Evolutionary conservation across 306 rosid genomes (phyloP), one percentile per base, ranked within the genome.

Genomic region (Datisca glomerata): DNA sequence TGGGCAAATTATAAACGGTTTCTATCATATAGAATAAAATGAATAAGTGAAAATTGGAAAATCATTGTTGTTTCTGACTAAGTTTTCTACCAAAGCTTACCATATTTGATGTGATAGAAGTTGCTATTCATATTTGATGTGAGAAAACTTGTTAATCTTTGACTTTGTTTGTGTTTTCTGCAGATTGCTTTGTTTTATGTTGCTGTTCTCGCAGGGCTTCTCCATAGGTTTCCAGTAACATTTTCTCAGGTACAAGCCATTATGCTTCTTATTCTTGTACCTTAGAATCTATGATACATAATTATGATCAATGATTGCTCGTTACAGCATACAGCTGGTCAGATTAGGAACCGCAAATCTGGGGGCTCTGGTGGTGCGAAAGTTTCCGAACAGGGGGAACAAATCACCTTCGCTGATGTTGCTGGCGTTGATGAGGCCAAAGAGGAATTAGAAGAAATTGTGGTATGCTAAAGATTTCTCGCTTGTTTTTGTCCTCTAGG

Each of bases 341-440:
- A 84, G 70, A 80, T 84, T 58, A 68, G 98, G 79, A 74, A 65
- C 58, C 85, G 91, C 18, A 89, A 74, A 57, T 69, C 95, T 32
- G 93, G 98, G 49, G 67, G 75, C 55, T 51, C 93, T 59, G 58
- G 77, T 45, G 81, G 86, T 45, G 34, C 74, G 43, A 89, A 89
- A 59, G 70, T 74, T 28, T 68, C 93, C 56, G 93, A 80, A 45
- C 93, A 81, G 63, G 91, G 86, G 19, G 98, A 80, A 68, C 7
- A 69, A 44, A 72, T 89, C 44, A 84, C 93, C 54, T 89, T 89
- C 68, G 84, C 93, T 56, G 98, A 84, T 59, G 91, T 89, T 47
- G 98, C 98, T 47, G 98, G 98, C 3, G 81, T 89, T 63, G 98
- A 89, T 28, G 98, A 89, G 78, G 98, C 98, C 21, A 89, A 89